These are phyloP conservation scores for Trichoderma hamatum DNA, from an alignment of 2,329 filamentous ascomycete species.

Conservation along the genomic window DNA sequence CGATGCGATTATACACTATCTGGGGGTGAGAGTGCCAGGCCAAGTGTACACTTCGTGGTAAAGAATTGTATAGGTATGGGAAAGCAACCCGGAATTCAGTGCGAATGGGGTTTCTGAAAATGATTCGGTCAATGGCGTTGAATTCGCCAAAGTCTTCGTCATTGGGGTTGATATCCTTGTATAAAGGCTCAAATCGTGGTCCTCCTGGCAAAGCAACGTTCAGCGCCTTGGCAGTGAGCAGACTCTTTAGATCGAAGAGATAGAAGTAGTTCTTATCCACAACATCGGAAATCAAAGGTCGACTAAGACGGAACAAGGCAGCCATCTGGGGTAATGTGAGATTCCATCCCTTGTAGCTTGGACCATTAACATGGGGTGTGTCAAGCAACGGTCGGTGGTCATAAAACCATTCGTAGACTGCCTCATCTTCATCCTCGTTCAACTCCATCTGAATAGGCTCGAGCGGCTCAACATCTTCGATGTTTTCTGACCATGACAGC, in stretches of 20 bases:
- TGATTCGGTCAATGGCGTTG: slow-evolving; percentile 98
- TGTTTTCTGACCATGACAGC: slow-evolving; percentile 96
- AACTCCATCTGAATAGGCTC: slow-evolving; percentile 99
- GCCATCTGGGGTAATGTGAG: slow-evolving; percentile 93
- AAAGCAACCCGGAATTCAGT: slow-evolving; percentile 96
- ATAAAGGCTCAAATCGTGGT: slow-evolving; percentile 92
- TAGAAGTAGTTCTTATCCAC: slow-evolving; percentile 98
- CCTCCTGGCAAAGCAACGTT: slow-evolving; percentile 98
- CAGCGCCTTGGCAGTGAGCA: slow-evolving; percentile 92
- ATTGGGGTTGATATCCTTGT: slow-evolving; percentile 98
- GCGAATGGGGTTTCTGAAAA: slow-evolving; percentile 91
- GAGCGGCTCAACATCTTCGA: slow-evolving; percentile 95
- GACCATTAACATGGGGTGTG: slow-evolving; percentile 91
- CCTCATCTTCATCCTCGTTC: slow-evolving; percentile 87
- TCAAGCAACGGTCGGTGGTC: slow-evolving; percentile 90
- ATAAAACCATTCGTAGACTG: slow-evolving; percentile 97
- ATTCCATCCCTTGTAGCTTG: slow-evolving; percentile 97
- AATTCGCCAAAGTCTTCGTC: slow-evolving; percentile 99
- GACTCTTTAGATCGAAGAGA: slow-evolving; percentile 93
- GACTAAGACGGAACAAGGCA: slow-evolving; percentile 86
- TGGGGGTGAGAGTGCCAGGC: slow-evolving; percentile 95
- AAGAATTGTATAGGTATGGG: slow-evolving; percentile 93
- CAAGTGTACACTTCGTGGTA: slow-evolving; percentile 90
- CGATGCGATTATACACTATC: slow-evolving; percentile 83
- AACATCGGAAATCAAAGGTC: slow-evolving; percentile 86